phyloP scores from a whole-genome alignment of 2,329 filamentous ascomycete species.

The Pseudogymnoascus sp. region DNA sequence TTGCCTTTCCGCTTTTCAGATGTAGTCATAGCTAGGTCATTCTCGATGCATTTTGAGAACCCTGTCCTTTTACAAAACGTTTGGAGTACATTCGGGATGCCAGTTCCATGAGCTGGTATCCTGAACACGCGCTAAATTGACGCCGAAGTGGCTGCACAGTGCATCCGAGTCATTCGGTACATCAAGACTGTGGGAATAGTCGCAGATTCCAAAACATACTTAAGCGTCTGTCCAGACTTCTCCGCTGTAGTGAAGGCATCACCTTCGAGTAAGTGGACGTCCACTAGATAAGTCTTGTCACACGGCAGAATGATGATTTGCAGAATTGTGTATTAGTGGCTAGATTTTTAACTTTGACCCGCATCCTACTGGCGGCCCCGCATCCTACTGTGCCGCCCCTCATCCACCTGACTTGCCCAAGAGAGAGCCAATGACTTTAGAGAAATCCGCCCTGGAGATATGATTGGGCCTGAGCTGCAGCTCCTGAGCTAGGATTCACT shows the following conservation, averaged over 20 bases:
- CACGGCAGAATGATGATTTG: constrained; percentile 27
- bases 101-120: constrained; percentile 50
- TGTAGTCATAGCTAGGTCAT: too few species aligned
- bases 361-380: neutral
- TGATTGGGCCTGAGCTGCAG: neutral
- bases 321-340: constrained; percentile 27
- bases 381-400: neutral
- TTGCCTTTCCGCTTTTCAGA: too few species aligned
- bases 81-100: constrained; percentile 23
- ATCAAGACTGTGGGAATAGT: constrained; percentile 46
- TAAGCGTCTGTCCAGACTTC: constrained; percentile 26
- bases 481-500: neutral
- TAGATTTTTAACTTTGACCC: neutral
- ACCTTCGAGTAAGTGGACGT: constrained; percentile 32
- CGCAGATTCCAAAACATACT: constrained; percentile 37
- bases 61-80: constrained; percentile 28
- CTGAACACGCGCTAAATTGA: constrained; percentile 37
- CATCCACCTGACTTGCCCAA: neutral
- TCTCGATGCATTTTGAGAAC: constrained; percentile 33
- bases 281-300: constrained; percentile 32
- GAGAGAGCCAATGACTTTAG: neutral
- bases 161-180: constrained; percentile 53
- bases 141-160: constrained; percentile 37
- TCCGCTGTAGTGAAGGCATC: constrained; percentile 29
- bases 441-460: neutral